Conservation (phyloP, 2,329 filamentous ascomycete species). For the Pestalotiopsis sp. region DNA sequence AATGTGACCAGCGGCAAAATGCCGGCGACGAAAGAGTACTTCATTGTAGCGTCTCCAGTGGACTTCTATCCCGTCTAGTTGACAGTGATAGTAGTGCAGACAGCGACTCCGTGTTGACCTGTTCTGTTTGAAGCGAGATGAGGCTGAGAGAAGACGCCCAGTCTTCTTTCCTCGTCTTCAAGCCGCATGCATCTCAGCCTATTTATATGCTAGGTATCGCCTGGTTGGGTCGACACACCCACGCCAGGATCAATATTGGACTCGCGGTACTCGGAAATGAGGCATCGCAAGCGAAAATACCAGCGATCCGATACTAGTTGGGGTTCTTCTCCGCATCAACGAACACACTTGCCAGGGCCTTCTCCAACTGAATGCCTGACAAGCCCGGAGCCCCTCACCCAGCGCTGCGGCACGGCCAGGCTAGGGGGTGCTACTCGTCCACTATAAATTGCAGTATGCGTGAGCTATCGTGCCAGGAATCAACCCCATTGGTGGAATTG, state of each 20-base stretch:
- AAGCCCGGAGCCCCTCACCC: neutral
- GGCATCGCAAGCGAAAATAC: slow-evolving; percentile 6
- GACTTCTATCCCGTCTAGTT: neutral
- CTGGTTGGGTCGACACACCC: neutral
- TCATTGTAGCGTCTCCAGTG: neutral
- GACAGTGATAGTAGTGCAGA: neutral
- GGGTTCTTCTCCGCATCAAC: slow-evolving; percentile 5
- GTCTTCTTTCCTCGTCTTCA: neutral
- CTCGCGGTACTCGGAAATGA: slow-evolving; percentile 8
- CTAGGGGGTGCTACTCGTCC: neutral
- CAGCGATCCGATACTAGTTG: neutral
- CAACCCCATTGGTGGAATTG: slow-evolving; percentile 6
- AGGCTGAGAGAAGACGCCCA: neutral
- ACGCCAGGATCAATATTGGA: neutral
- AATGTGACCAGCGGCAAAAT: neutral
- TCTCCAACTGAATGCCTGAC: neutral
- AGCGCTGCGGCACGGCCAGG: neutral
- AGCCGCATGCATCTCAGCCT: neutral
- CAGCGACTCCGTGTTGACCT: neutral
- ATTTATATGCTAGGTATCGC: neutral
- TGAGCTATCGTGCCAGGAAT: neutral
- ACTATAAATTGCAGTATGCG: neutral
- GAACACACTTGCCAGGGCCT: neutral
- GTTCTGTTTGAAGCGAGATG: neutral
- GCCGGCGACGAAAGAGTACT: slow-evolving; percentile 1